Percentiles rank a stretch among this genome's conserved stretches.
These are phyloP conservation scores for Sporobolus alterniflorus DNA, from an alignment of 202 grass and related monocot species.

Conservation along the genomic window DNA sequence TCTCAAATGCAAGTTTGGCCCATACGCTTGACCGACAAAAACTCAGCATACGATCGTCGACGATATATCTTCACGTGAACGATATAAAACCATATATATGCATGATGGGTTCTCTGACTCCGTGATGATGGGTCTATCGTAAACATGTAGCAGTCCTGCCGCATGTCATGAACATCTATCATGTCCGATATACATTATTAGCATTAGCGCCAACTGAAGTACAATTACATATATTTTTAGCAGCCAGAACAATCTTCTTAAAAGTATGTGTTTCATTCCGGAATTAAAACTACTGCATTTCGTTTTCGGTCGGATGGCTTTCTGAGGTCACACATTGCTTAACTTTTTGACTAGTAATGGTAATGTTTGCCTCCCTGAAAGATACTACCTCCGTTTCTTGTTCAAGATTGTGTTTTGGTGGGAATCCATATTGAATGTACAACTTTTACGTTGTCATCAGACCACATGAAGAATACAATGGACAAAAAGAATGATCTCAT, in stretches of 20 bases:
- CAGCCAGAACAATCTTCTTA: neutral
- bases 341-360: too few species aligned
- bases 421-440: too few species aligned
- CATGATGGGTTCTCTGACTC: neutral
- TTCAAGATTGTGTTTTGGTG: too few species aligned
- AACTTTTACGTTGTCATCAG: too few species aligned
- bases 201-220: too few species aligned
- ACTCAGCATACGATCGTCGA: neutral
- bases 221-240: too few species aligned
- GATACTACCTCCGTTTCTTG: too few species aligned
- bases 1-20: conserved; percentile 10
- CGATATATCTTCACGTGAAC: neutral
- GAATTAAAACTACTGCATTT: too few species aligned
- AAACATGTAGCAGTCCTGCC: neutral
- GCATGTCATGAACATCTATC: neutral
- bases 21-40: neutral
- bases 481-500: neutral
- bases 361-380: too few species aligned
- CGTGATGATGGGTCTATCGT: neutral
- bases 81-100: conserved; percentile 2
- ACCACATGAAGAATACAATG: neutral
- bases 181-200: too few species aligned
- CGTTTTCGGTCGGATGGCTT: neutral
- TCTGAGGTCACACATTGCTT: neutral
- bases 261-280: too few species aligned